A percentile compares a stretch with the other conserved stretches of the same genome.
Evolutionary conservation across 768 basidiomycete species (phyloP).

Genomic region (Phaeolepiota aurea): DNA sequence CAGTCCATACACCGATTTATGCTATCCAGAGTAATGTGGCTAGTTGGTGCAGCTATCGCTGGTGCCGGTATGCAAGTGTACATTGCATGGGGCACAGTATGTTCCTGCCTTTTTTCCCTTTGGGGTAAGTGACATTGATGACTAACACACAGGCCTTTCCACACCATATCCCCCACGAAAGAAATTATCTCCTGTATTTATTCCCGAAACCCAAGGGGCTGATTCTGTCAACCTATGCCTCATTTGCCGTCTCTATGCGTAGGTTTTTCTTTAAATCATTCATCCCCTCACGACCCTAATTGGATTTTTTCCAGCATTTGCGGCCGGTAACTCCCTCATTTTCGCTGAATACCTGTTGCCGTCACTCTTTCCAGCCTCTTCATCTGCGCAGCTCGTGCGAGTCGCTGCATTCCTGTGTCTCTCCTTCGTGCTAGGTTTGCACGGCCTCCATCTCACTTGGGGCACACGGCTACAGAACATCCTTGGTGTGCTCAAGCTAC

Average conservation of each 20-base stretch:
- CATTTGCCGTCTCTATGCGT: conserved; percentile 38
- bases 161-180: conserved; percentile 51
- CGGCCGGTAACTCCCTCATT: conserved; percentile 30
- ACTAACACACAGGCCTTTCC: conserved; percentile 33
- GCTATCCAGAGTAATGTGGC: conserved; percentile 21
- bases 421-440: conserved; percentile 17
- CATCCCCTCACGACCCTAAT: background rate
- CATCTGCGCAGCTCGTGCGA: conserved; percentile 12
- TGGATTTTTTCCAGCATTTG: conserved; percentile 10
- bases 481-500: conserved; percentile 43
- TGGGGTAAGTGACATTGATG: background rate
- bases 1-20: background rate
- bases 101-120: conserved; percentile 4
- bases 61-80: conserved; percentile 27
- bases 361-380: conserved; percentile 8
- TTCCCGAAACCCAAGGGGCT: conserved; percentile 45
- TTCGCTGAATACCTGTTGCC: conserved; percentile 37
- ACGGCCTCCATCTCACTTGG: conserved; percentile 31
- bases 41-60: conserved; percentile 25
- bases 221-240: conserved; percentile 40
- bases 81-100: conserved; percentile 24
- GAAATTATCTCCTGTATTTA: conserved; percentile 53
- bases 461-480: conserved; percentile 45
- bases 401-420: conserved; percentile 16
- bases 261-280: background rate